Base-by-base conservation (phyloP, 2,329 filamentous ascomycete species). In the Cryphonectria carpinicola region DNA sequence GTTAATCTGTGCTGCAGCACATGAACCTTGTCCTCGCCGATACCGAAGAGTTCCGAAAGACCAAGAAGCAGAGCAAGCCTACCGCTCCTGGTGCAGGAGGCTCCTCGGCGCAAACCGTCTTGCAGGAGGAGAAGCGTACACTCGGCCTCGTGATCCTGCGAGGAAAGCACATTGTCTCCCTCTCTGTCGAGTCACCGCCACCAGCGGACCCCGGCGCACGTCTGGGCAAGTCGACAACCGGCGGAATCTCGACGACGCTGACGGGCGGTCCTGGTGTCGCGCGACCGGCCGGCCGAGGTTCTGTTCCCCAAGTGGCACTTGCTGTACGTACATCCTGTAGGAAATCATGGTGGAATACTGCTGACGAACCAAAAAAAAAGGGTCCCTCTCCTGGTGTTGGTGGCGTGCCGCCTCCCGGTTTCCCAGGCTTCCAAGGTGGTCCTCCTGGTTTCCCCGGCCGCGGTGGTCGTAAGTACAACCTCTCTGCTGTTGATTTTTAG, bases 21-120 rank as follows among this genome's bases (percentile, higher is more conserved):
- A 99, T 99, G 96, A 99, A 99, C 82, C 89, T 99, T 75, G 96
- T 99, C 73, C 92, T 99, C 74, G 96, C 95, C 83, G 96, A 99
- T 80, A 98, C 96, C 76, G 96, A 99, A 88, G 95, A 98, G 82
- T 98, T 97, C 83, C 93, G 95, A 81, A 92, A 92, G 80, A 91
- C 95, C 73, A 97, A 96, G 86, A 95, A 92, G 85, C 89, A 91
- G 77, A 87, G 89, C 76, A 97, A 96, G 84, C 84, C 88, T 67
- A 82, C 87, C 66, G 89, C 92, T 60, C 89, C 90, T 32, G 87
- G 87, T 73, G 86, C 90, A 74, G 86, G 87, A 69, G 87, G 89
- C 75, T 84, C 88, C 66, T 81, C 87, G 65, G 85, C 87, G 74
- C 88, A 92, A 78, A 88, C 92, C 65, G 87, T 97, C 76, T 94